Conservation (phyloP, 345 rosid species). For the Murraya paniculata region DNA sequence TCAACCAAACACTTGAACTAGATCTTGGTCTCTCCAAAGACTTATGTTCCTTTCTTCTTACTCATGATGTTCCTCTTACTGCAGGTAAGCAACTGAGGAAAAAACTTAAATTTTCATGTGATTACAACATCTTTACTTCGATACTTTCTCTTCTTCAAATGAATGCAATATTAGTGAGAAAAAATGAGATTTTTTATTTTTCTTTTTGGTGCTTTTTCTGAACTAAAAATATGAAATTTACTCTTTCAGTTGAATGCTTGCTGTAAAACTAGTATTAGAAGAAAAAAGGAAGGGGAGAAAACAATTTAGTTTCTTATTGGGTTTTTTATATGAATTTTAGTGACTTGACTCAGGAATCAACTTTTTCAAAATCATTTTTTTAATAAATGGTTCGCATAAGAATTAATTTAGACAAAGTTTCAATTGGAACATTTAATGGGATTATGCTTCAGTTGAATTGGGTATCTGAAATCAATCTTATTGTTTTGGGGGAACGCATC, state of each 20-base stretch:
- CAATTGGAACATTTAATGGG: not conserved
- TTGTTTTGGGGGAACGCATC: not conserved
- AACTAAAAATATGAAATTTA: not conserved
- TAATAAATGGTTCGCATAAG: not conserved
- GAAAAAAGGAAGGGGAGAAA: no score
- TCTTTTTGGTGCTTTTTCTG: not conserved
- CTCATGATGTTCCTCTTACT: constrained; percentile 11
- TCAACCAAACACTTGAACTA: constrained; percentile 27
- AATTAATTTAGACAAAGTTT: not conserved
- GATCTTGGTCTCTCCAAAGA: constrained; percentile 36
- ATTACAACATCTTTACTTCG: not conserved
- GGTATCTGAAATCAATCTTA: not conserved
- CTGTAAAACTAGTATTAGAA: no score
- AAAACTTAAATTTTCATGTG: not conserved
- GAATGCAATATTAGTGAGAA: not conserved
- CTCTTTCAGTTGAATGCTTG: not conserved
- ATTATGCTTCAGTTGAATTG: not conserved
- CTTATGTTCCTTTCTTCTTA: constrained; percentile 41
- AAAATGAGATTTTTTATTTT: not conserved
- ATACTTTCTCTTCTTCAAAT: not conserved
- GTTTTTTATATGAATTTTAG: not conserved
- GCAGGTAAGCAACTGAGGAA: constrained; percentile 2
- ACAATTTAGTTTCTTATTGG: not conserved
- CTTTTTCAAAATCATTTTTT: not conserved
- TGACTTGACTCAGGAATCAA: not conserved